A percentile compares a stretch with the other conserved stretches of the same genome.
Conservation (phyloP, 75 land plant genomes). For the Ceratopteris richardii region DNA sequence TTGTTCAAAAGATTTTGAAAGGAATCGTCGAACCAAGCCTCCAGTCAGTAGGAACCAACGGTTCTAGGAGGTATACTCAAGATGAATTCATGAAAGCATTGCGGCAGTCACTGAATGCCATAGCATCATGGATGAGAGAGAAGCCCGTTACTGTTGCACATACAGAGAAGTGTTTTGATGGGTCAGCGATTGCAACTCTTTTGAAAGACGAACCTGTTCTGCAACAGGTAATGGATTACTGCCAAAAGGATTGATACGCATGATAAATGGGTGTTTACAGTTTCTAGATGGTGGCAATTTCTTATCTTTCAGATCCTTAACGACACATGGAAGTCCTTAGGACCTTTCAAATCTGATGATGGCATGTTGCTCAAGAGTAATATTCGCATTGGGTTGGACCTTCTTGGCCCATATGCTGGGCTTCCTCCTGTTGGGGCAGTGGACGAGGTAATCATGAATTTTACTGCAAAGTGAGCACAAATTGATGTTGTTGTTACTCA, state of each 20-base stretch:
- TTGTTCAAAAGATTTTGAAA: slow-evolving; percentile 22
- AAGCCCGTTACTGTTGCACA: slow-evolving; percentile 75
- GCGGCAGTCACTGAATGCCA: slow-evolving; percentile 24
- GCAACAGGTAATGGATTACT: slow-evolving; percentile 37
- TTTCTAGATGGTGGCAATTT: too few species aligned
- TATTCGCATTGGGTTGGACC: slow-evolving; percentile 57
- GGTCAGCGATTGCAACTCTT: slow-evolving; percentile 49
- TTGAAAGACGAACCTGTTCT: slow-evolving; percentile 49
- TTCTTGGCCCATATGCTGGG: slow-evolving; percentile 51
- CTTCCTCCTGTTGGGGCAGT: slow-evolving; percentile 75
- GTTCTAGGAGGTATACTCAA: slow-evolving; percentile 28
- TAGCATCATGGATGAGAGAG: slow-evolving; percentile 33
- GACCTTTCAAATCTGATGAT: slow-evolving; percentile 33
- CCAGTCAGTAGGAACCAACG: slow-evolving; percentile 10
- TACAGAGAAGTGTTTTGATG: slow-evolving; percentile 63
- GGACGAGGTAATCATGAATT: slow-evolving; percentile 39
- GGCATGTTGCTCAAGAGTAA: slow-evolving; percentile 35
- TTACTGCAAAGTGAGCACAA: not conserved
- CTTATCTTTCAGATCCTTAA: slow-evolving; percentile 33
- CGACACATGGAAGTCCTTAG: slow-evolving; percentile 33
- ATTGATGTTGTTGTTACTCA: too few species aligned
- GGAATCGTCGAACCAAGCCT: slow-evolving; percentile 46
- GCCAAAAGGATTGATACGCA: too few species aligned
- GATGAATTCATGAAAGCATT: slow-evolving; percentile 48
- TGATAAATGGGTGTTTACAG: too few species aligned